phyloP scores from a whole-genome alignment of 306 rosid species.

The Cicer arietinum region DNA sequence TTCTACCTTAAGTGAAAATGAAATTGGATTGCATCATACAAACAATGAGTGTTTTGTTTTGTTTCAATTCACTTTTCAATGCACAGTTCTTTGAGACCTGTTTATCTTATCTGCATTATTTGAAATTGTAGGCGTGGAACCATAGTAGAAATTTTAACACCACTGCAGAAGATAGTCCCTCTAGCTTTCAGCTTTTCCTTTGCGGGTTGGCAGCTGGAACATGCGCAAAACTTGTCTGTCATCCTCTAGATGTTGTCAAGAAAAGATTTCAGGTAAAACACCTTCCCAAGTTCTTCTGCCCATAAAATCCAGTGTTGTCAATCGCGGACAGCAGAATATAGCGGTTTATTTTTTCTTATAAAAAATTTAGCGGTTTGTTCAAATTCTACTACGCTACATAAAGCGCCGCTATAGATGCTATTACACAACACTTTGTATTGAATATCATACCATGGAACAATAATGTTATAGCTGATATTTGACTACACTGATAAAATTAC shows the following conservation, averaged over 20 bases:
- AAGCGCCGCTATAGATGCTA: no score
- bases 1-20: constrained; percentile 5
- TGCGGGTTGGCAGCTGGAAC: constrained; percentile 96
- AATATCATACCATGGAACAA: no score
- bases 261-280: constrained; percentile 90
- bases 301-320: no score
- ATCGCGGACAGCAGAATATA: no score
- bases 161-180: constrained; percentile 47
- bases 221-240: constrained; percentile 94
- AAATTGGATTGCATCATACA: constrained; percentile 31
- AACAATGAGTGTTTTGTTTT: constrained; percentile 29
- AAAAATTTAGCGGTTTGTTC: no score
- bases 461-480: no score
- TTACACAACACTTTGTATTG: no score
- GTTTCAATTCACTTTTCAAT: constrained; percentile 1
- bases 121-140: constrained; percentile 71
- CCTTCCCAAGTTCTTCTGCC: neutral
- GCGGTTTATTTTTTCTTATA: no score
- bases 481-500: no score
- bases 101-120: constrained; percentile 3
- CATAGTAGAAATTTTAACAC: constrained; percentile 44
- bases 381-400: no score
- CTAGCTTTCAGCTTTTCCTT: constrained; percentile 86
- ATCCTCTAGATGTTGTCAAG: constrained; percentile 98
- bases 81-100: constrained; percentile 14